Percentiles rank a stretch among this genome's conserved stretches.
Conservation (phyloP, 345 rosid species). For the Abelmoschus esculentus region DNA sequence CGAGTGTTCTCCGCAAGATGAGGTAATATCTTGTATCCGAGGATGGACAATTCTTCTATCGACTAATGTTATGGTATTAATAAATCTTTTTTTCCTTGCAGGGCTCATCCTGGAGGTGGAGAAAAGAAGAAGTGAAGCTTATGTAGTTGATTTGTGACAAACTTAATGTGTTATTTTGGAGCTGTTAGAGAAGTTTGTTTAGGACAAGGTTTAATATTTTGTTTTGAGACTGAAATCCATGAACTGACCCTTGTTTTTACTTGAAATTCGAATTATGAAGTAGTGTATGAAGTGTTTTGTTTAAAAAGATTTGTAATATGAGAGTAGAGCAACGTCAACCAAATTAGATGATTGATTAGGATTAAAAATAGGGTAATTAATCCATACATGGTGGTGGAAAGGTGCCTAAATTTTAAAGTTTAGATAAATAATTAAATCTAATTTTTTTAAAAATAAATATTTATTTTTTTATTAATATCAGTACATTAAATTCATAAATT, state of each 20-base stretch:
- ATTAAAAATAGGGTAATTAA: too few relatives aligned
- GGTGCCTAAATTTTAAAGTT: too few relatives aligned
- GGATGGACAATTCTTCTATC: constrained; percentile 6
- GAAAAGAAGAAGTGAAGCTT: constrained; percentile 54
- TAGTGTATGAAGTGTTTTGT: constrained; percentile 3
- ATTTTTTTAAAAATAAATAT: too few relatives aligned
- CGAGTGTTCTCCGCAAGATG: constrained; percentile 67
- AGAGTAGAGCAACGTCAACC: too few relatives aligned
- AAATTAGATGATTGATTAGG: too few relatives aligned
- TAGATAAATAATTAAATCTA: too few relatives aligned
- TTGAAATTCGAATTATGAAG: constrained; percentile 11
- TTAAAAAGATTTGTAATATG: not conserved
- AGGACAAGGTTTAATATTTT: not conserved
- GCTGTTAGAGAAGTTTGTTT: constrained; percentile 9
- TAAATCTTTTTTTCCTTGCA: constrained; percentile 13
- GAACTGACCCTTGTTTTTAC: not conserved
- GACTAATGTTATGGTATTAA: not conserved
- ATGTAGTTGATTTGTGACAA: constrained; percentile 9
- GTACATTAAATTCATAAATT: too few relatives aligned
- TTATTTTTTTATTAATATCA: too few relatives aligned
- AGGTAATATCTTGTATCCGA: constrained; percentile 28
- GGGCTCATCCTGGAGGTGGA: constrained; percentile 41
- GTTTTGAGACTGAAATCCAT: constrained; percentile 1
- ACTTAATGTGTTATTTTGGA: constrained; percentile 2
- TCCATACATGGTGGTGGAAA: too few relatives aligned